Evolutionary conservation across 2,329 filamentous ascomycete genomes (phyloP).

Genomic region (Talaromyces sp.): DNA sequence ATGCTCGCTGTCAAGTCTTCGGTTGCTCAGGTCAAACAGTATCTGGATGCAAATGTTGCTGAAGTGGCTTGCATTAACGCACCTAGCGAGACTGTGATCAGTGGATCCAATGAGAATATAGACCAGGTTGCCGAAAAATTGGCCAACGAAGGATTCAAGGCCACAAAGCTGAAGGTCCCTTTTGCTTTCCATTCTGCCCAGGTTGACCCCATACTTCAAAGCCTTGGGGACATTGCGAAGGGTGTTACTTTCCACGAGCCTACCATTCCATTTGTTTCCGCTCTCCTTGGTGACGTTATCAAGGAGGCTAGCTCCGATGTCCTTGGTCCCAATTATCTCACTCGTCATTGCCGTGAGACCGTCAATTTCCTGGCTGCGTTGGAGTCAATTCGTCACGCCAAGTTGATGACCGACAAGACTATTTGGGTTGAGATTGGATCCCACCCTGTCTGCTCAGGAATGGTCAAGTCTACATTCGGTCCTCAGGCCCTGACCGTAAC

Average conservation of each 20-base stretch:
- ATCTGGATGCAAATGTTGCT: constrained; percentile 32
- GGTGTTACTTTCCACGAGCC: constrained; percentile 45
- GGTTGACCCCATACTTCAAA: constrained; percentile 49
- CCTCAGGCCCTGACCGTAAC: constrained; percentile 56
- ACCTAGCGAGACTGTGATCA: constrained; percentile 48
- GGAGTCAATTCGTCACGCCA: constrained; percentile 38
- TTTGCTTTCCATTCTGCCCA: constrained; percentile 53
- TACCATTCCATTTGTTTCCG: constrained; percentile 48
- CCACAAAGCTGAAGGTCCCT: constrained; percentile 47
- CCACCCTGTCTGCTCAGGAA: constrained; percentile 50
- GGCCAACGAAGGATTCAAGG: constrained; percentile 41
- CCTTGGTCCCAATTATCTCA: constrained; percentile 45
- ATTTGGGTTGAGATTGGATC: constrained; percentile 69
- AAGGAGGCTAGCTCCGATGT: constrained; percentile 34
- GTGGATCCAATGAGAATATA: constrained; percentile 41
- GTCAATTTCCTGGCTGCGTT: constrained; percentile 52
- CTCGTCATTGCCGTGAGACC: constrained; percentile 45
- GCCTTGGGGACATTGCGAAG: constrained; percentile 41
- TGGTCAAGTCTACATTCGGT: constrained; percentile 60
- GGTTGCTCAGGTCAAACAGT: constrained; percentile 34
- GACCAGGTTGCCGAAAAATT: constrained; percentile 40
- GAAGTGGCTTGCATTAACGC: constrained; percentile 48
- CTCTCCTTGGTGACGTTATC: constrained; percentile 48
- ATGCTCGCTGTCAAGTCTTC: constrained; percentile 50
- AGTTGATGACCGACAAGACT: constrained; percentile 67